Evolutionary conservation across 176 grass and related monocot genomes (phyloP).

Genomic region (Aegilops speltoides): DNA sequence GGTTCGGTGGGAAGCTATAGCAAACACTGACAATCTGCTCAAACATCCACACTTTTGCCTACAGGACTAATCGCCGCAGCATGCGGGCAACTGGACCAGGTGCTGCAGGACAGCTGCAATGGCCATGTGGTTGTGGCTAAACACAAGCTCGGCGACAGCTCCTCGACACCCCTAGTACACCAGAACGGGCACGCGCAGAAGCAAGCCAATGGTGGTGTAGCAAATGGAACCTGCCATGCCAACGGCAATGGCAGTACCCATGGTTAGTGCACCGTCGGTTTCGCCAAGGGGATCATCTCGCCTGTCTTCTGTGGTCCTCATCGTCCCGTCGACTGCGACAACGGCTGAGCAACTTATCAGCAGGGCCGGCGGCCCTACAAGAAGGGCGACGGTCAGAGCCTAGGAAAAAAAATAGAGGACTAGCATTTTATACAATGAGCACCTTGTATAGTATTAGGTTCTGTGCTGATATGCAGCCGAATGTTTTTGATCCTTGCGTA

Average conservation of each 20-base stretch:
- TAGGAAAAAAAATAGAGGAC: not conserved
- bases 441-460: not conserved
- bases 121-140: not conserved
- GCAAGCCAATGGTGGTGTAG: constrained; percentile 40
- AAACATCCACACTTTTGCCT: not conserved
- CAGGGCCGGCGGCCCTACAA: not conserved
- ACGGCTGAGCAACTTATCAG: not conserved
- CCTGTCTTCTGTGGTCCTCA: constrained; percentile 29
- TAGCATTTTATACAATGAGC: not conserved
- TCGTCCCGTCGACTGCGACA: constrained; percentile 38
- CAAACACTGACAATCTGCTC: not conserved
- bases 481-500: not conserved
- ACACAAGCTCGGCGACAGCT: constrained; percentile 35
- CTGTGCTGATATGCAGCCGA: not conserved
- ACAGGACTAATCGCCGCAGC: constrained; percentile 83
- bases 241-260: constrained; percentile 80
- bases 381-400: not conserved
- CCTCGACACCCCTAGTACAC: constrained; percentile 7
- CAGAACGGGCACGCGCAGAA: constrained; percentile 71
- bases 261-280: constrained; percentile 27
- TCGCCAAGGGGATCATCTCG: constrained; percentile 19
- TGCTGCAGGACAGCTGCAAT: constrained; percentile 31
- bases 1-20: not conserved
- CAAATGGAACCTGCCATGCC: constrained; percentile 51
- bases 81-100: constrained; percentile 58